Evolutionary conservation across 2,329 filamentous ascomycete species (phyloP).

Genomic region (Alternaria arbusti): DNA sequence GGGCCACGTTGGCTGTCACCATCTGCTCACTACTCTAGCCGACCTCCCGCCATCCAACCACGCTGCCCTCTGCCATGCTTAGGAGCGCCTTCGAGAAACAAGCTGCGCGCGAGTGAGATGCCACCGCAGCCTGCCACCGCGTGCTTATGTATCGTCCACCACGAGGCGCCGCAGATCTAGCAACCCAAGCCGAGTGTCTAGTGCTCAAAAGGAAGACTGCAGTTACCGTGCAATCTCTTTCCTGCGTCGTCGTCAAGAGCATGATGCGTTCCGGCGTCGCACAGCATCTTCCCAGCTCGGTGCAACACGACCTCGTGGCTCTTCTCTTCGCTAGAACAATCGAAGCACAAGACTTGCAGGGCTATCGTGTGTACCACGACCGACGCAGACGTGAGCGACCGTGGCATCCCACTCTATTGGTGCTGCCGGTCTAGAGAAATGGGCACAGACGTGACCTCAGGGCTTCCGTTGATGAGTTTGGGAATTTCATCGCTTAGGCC

Average conservation of each 20-base stretch:
- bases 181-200: neutral
- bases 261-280: neutral
- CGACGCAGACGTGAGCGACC: neutral
- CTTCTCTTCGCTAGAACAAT: conserved; percentile 4
- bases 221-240: conserved; percentile 2
- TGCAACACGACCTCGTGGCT: conserved; percentile 27
- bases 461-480: conserved; percentile 36
- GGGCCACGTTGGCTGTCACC: conserved; percentile 46
- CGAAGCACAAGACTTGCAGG: neutral
- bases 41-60: conserved; percentile 29
- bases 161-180: conserved; percentile 1
- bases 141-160: neutral
- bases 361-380: neutral
- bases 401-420: neutral
- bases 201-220: neutral
- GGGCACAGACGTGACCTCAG: conserved; percentile 27
- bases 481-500: conserved; percentile 29
- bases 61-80: neutral
- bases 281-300: neutral
- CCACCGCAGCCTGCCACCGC: conserved; percentile 15
- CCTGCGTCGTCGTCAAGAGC: conserved; percentile 5
- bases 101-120: conserved; percentile 24
- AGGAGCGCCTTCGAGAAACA: conserved; percentile 30
- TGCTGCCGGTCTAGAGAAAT: conserved; percentile 7
- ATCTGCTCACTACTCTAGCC: conserved; percentile 27